phyloP scores from a whole-genome alignment of 139 green algal species.

The Auxenochlorella pyrenoidosa region DNA sequence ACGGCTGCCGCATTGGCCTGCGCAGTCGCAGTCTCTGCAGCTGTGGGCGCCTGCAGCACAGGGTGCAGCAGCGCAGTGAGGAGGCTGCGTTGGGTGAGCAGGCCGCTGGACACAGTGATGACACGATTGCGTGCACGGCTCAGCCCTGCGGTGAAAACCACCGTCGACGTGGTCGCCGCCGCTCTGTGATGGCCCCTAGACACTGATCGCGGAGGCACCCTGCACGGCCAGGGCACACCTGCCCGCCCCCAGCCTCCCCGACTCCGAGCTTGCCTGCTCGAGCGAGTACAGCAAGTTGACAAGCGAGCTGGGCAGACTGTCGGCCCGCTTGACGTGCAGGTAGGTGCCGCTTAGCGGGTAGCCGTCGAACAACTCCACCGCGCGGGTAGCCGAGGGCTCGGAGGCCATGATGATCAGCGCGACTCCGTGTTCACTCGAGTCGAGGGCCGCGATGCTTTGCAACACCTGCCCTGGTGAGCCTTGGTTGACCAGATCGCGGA shows the following conservation, averaged over 20 bases:
- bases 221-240: background rate
- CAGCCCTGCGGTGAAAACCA: no score
- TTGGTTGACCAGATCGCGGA: background rate
- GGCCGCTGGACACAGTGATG: no score
- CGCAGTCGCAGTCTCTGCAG: background rate
- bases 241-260: background rate
- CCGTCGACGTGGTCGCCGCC: no score
- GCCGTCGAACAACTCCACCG: constrained; percentile 43
- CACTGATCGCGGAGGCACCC: background rate
- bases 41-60: no score
- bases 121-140: no score
- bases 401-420: background rate
- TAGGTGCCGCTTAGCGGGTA: constrained; percentile 56
- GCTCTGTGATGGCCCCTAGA: no score
- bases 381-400: background rate
- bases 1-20: background rate
- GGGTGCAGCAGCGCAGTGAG: no score
- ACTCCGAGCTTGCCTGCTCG: background rate
- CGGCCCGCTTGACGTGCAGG: constrained; percentile 32
- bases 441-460: background rate
- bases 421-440: background rate
- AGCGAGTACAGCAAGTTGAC: constrained; percentile 21
- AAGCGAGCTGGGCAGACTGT: background rate
- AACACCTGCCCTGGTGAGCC: background rate
- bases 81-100: no score